Evolutionary conservation across 83 land plant species (phyloP), one percentile per base, ranked within the genome.

Genomic region (Picea abies): DNA sequence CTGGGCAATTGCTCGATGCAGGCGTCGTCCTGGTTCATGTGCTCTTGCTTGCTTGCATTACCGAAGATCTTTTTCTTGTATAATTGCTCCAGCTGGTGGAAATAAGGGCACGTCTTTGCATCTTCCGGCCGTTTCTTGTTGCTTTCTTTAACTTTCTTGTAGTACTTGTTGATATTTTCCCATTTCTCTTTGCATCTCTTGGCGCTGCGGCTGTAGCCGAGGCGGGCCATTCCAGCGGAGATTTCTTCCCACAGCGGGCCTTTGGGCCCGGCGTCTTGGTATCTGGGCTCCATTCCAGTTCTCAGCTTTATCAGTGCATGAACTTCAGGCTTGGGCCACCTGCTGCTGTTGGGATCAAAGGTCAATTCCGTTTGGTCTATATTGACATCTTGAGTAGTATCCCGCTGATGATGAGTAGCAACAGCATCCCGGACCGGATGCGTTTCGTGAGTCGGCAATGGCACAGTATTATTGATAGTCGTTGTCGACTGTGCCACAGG

Each of bases 171-270:
- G 41, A 81, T 88, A 62, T 88, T 88, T 88, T 96, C 97, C 97
- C 97, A 95, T 84, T 95, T 95, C 91, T 95, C 97, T 35, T 95
- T 95, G 81, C 98, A 96, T 58, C 94, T 63, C 82, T 96, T 96
- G 63, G 95, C 60, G 88, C 86, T 92, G 69, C 98, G 81, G 66
- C 90, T 87, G 83, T 92, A 92, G 5, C 98, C 98, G 80, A 89
- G 78, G 64, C 88, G 79, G 58, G 84, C 63, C 98, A 96, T 96
- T 22, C 86, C 88, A 17, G 84, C 35, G 14, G 95, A 91, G 80
- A 96, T 96, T 84, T 94, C 97, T 83, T 96, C 98, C 98, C 98
- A 96, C 2, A 96, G 86, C 1, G 95, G 92, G 5, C 95, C 97
- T 85, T 94, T 96, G 6, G 97, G 91, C 5, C 97, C 97, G 25